Base-by-base conservation (phyloP, 257 asterid genomes). In the Solanum paucissectum region DNA sequence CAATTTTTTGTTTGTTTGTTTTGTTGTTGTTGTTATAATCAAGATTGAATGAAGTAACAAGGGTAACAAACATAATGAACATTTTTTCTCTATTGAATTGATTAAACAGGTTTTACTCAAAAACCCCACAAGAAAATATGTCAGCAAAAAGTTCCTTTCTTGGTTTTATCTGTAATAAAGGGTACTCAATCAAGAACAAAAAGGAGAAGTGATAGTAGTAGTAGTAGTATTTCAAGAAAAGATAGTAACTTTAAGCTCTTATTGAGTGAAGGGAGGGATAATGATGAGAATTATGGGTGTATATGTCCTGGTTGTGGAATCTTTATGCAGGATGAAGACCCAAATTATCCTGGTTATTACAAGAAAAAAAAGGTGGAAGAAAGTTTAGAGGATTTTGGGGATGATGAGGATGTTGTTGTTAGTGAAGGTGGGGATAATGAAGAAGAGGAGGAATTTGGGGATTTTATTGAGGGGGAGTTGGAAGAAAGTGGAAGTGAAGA, bases 251-350 rank as follows among this genome's bases (percentile, higher is more conserved):
- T 90, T 86, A 93, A 89, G 88, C 87, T 93, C 36, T 87, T 95
- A 87, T 92, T 95, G 92, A 95, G 98, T 85, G 96, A 97, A 89
- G 98, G 98, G 88, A 94, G 96, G 83, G 98, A 94, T 46, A 94
- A 89, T 83, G 98, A 96, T 91, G 98, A 94, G 89, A 86, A 87
- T 74, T 79, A 91, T 86, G 98, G 98, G 83, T 91, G 89, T 89
- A 86, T 97, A 69, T 97, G 98, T 88, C 96, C 98, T 55, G 98
- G 98, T 85, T 97, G 99, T 92, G 99, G 99, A 69, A 94, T 97
- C 77, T 95, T 93, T 89, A 95, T 97, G 98, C 99, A 97, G 88
- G 98, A 95, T 89, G 89, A 88, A 77, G 94, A 95, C 93, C 98
- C 95, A 21, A 93, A 94, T 90, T 92, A 88, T 87, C 98, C 95